Evolutionary conservation across 768 basidiomycete species (phyloP).

Genomic region (Xerocomellus chrysenteron): DNA sequence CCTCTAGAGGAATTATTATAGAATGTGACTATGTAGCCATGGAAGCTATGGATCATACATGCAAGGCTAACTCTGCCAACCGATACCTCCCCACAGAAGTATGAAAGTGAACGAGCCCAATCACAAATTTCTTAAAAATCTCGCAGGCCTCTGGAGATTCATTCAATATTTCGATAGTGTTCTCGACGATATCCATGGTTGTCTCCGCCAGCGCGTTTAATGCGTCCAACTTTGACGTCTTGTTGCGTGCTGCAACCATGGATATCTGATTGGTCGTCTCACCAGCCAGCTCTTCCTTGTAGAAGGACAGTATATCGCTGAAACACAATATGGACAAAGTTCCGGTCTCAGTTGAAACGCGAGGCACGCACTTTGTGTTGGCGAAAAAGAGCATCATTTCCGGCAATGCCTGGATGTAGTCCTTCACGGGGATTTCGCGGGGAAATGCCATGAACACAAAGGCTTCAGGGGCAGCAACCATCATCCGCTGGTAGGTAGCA

Average conservation of each 20-base stretch:
- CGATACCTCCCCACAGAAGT: conserved; percentile 15
- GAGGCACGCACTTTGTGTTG: conserved; percentile 34
- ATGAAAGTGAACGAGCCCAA: conserved; percentile 22
- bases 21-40: background rate
- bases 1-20: background rate
- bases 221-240: conserved; percentile 25
- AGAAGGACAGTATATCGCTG: conserved; percentile 39
- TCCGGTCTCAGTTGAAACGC: background rate
- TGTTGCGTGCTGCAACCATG: conserved; percentile 21
- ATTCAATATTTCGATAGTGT: conserved; percentile 18
- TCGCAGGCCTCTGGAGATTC: conserved; percentile 3
- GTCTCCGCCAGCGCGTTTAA: conserved; percentile 25
- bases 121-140: conserved; percentile 1
- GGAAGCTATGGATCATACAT: background rate
- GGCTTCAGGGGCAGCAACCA: conserved; percentile 30
- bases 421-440: conserved; percentile 25
- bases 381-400: conserved; percentile 28
- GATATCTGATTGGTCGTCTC: conserved; percentile 36
- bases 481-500: conserved; percentile 16
- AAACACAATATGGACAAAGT: background rate
- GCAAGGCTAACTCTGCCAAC: conserved; percentile 1
- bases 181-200: conserved; percentile 17
- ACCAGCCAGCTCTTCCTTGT: conserved; percentile 35
- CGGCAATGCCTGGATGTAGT: conserved; percentile 37
- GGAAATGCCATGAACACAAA: conserved; percentile 37